phyloP scores from a whole-genome alignment of 495 filamentous ascomycete species.

The Podospora sp. region DNA sequence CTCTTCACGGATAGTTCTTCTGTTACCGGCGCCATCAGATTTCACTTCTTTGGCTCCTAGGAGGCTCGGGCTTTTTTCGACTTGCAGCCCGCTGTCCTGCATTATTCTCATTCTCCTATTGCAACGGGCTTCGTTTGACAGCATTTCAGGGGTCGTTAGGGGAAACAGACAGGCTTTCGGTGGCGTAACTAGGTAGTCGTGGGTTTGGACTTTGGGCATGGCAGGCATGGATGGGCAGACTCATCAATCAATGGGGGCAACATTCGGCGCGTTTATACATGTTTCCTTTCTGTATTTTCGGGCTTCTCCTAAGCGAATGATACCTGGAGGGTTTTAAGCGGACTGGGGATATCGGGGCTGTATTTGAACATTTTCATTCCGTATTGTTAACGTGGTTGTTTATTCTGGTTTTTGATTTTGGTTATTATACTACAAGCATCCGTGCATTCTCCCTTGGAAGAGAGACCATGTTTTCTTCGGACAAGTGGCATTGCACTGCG shows the following conservation, averaged over 20 bases:
- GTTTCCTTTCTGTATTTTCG: conserved; percentile 8
- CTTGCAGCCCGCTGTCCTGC: not conserved
- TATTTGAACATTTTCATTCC: conserved; percentile 19
- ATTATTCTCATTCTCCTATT: not conserved
- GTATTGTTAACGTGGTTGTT: conserved; percentile 10
- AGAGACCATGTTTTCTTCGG: not conserved
- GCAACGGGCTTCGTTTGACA: not conserved
- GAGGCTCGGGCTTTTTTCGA: not conserved
- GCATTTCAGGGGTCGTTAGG: conserved; percentile 17
- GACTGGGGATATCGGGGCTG: not conserved
- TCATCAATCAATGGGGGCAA: conserved; percentile 18
- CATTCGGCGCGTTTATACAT: conserved; percentile 13
- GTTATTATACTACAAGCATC: not conserved
- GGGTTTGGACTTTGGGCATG: conserved; percentile 15
- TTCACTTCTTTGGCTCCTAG: conserved; percentile 13
- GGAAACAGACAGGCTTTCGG: conserved; percentile 3
- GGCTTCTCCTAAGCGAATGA: not conserved
- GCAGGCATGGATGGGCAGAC: conserved; percentile 9
- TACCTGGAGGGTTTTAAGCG: not conserved
- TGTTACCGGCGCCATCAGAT: not conserved
- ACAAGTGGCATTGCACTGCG: not conserved
- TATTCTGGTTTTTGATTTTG: not conserved
- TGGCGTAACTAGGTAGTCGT: conserved; percentile 12
- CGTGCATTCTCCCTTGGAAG: not conserved
- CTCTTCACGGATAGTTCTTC: not conserved